A percentile compares a stretch with the other conserved stretches of the same genome.
phyloP scores from a whole-genome alignment of 345 rosid genomes.

The Pugionium cornutum region DNA sequence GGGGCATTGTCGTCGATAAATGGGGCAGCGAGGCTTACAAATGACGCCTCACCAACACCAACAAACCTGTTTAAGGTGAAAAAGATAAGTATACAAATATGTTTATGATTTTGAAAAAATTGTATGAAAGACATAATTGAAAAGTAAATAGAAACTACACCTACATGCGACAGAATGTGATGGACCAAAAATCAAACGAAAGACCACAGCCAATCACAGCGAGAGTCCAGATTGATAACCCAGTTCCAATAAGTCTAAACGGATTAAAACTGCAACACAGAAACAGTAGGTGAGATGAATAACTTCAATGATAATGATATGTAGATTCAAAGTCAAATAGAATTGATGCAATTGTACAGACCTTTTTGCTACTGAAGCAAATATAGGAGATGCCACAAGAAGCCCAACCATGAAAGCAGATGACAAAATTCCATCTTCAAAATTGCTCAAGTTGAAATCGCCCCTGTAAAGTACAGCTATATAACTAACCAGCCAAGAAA shows the following conservation, averaged over 20 bases:
- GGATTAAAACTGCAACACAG: conserved; percentile 68
- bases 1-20: conserved; percentile 98
- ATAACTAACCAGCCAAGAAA: conserved; percentile 7
- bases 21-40: conserved; percentile 96
- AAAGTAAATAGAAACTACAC: conserved; percentile 30
- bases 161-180: conserved; percentile 84
- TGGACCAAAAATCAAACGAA: conserved; percentile 86
- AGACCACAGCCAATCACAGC: conserved; percentile 79
- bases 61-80: conserved; percentile 65
- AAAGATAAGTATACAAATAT: not conserved
- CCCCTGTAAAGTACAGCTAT: conserved; percentile 54
- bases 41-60: conserved; percentile 98
- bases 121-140: conserved; percentile 6
- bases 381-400: conserved; percentile 85
- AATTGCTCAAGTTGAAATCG: conserved; percentile 73
- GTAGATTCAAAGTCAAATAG: not conserved
- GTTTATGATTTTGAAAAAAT: not conserved
- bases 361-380: conserved; percentile 91
- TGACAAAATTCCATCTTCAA: conserved; percentile 86
- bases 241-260: conserved; percentile 92
- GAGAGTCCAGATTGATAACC: conserved; percentile 81
- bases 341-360: conserved; percentile 28
- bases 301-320: not conserved
- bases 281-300: conserved; percentile 4
- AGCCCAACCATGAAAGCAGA: conserved; percentile 99